Evolutionary conservation across 306 rosid genomes (phyloP).

Genomic region (Casuarina glauca): DNA sequence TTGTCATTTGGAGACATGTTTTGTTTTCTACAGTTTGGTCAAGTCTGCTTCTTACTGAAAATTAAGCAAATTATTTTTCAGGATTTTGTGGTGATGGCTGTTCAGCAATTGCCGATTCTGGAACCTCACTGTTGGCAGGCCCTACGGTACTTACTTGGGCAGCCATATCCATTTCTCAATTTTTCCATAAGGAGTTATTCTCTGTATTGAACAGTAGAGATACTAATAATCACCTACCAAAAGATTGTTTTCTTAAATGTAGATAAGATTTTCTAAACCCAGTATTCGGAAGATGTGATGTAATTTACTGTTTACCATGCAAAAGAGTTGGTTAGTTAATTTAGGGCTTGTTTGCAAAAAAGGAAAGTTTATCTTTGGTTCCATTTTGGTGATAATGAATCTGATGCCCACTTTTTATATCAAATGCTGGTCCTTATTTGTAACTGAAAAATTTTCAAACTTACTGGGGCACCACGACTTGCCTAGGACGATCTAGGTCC

Average conservation of each 20-base stretch:
- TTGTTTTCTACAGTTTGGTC: background rate
- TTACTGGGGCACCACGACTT: background rate
- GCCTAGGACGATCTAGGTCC: background rate
- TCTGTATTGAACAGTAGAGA: background rate
- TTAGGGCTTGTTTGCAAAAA: background rate
- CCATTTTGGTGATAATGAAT: background rate
- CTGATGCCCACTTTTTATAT: background rate
- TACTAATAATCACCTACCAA: no score
- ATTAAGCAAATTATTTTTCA: constrained; percentile 11
- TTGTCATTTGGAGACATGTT: background rate
- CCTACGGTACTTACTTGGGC: constrained; percentile 33
- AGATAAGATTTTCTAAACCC: background rate
- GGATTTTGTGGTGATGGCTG: constrained; percentile 37
- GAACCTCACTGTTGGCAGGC: constrained; percentile 38
- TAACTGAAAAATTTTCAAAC: background rate
- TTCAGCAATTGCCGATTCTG: constrained; percentile 46
- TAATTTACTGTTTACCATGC: background rate
- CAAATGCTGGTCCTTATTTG: background rate
- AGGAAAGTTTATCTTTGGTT: background rate
- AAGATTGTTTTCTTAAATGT: background rate
- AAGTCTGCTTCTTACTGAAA: background rate
- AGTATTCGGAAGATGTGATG: background rate
- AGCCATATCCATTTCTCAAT: background rate
- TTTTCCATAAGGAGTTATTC: background rate
- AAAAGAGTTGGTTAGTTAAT: background rate